Evolutionary conservation across 2,329 filamentous ascomycete species (phyloP), one percentile per base, ranked within the genome.

Genomic region (Scytalidium sp.): DNA sequence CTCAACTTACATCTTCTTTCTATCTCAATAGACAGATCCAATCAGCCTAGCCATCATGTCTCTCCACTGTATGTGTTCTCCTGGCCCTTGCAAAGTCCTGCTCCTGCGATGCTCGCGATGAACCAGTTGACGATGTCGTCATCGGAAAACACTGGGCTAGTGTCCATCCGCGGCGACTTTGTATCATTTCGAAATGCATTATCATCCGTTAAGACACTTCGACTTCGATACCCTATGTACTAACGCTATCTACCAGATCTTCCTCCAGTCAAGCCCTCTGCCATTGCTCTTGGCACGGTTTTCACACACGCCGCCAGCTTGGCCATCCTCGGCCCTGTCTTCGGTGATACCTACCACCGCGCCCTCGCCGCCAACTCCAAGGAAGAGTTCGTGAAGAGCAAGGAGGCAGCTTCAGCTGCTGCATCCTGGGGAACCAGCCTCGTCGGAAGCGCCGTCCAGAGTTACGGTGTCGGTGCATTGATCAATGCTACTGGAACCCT

Each of bases 401-500:
- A 91, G 81, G 93, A 97, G 78, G 88, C 93, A 57, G 84, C 87
- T 55, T 87, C 88, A 53, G 91, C 92, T 58, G 92, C 89, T 57
- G 82, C 91, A 53, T 88, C 91, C 59, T 96, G 89, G 87, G 90
- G 92, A 68, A 93, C 88, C 58, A 94, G 91, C 39, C 81, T 97
- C 55, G 77, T 91, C 67, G 94, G 94, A 68, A 94, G 90, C 50
- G 90, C 87, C 52, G 74, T 97, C 53, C 91, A 96, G 78, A 83
- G 87, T 55, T 96, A 96, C 67, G 91, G 90, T 67, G 87, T 96
- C 56, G 91, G 86, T 61, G 91, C 91, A 55, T 77, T 96, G 60
- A 88, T 93, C 79, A 97, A 97, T 72, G 91, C 92, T 59, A 97
- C 93, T 40, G 92, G 90, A 59, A 97, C 93, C 48, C 79, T 97